These are phyloP conservation scores for Vachellia collinsii DNA, from an alignment of 306 rosid species.

Conservation along the genomic window DNA sequence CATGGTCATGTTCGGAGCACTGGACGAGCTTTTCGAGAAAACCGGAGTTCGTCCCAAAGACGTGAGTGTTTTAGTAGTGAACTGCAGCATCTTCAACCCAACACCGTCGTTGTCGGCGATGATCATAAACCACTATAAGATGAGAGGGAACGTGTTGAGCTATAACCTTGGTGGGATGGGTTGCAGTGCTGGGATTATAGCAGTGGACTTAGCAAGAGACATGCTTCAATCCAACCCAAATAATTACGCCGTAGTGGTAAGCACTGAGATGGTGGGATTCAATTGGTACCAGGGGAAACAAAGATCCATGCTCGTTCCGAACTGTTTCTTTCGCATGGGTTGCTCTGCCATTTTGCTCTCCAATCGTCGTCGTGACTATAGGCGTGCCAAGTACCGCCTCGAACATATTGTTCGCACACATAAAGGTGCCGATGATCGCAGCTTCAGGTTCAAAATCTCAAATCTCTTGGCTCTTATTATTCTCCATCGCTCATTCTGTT, in stretches of 20 bases:
- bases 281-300: constrained; percentile 91
- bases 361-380: constrained; percentile 83
- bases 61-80: constrained; percentile 78
- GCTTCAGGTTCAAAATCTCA: constrained; percentile 66
- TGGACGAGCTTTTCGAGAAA: constrained; percentile 88
- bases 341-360: constrained; percentile 90
- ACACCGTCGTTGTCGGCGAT: constrained; percentile 94
- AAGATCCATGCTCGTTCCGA: constrained; percentile 88
- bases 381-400: constrained; percentile 80
- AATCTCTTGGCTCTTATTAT: neutral
- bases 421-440: constrained; percentile 93
- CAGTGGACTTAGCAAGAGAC: constrained; percentile 79
- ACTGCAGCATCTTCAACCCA: constrained; percentile 96
- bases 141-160: constrained; percentile 93
- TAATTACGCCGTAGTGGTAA: constrained; percentile 87
- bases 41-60: constrained; percentile 83
- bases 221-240: constrained; percentile 84
- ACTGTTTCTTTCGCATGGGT: constrained; percentile 94
- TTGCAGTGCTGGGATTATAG: constrained; percentile 90
- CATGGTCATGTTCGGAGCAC: constrained; percentile 86
- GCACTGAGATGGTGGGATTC: constrained; percentile 85
- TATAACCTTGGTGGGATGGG: constrained; percentile 98
- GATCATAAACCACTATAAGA: constrained; percentile 97
- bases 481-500: neutral
- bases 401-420: constrained; percentile 94